Evolutionary conservation across 306 rosid genomes (phyloP), one percentile per base, ranked within the genome.

Genomic region (Cucurbita pepo): DNA sequence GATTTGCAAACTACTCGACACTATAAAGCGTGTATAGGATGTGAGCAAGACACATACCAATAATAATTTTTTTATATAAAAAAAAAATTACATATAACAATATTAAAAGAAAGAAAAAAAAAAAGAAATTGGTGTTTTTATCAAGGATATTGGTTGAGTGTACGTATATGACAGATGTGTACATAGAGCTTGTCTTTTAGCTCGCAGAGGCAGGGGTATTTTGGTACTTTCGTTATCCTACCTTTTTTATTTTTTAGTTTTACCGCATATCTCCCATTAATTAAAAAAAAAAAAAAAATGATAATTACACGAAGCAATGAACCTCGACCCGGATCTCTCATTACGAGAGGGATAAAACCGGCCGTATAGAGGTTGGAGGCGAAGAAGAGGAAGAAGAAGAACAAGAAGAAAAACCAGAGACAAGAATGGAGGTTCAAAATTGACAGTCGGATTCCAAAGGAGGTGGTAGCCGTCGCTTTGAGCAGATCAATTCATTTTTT

Each of bases 381-480:
- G 73, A 15, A 11, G 77, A n/a, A 50, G 75, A 52, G 25, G 25
- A 25, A 25, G 25, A 25, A 25, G 2, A 1, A 25, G 25, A 25
- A 25, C 25, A 25, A 21, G 22, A 36, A 21, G 14, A 36, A 52
- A 8, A 47, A 45, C 55, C 56, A 45, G 48, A 21, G 40, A 45
- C 44, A 52, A 11, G 80, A 75, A 75, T 78, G 73, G 73, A 8
- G 73, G 55, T 55, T 58, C 78, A 54, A 73, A 81, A 69, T 71
- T 81, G 55, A 65, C 64, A 44, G 38, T 72, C 63, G 18, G 52
- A 6, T 82, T 74, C 1, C 4, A 4, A 70, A 77, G 74, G 79
- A 72, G 85, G 83, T 81, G 81, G 85, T 87, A 69, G 54, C 10
- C 22, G 14, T 40, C 1, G 10, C 4, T 56, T 54, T 1, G 11